Evolutionary conservation across 495 filamentous ascomycete genomes (phyloP).

Genomic region (Neurospora sp.): DNA sequence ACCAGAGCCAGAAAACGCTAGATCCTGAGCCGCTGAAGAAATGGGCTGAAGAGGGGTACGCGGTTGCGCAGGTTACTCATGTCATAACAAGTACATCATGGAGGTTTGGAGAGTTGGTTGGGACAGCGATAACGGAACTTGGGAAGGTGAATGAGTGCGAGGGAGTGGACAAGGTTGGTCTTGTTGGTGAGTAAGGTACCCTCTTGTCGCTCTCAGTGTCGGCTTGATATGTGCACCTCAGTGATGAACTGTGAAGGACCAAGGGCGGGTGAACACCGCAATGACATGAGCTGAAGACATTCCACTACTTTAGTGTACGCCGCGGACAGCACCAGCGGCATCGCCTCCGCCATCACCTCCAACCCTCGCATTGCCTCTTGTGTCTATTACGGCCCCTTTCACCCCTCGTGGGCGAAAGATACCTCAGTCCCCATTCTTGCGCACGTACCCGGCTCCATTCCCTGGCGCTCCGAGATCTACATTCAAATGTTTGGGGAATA

Average conservation of each 20-base stretch:
- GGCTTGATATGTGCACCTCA: background rate
- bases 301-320: constrained; percentile 6
- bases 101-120: background rate
- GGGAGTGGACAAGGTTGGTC: constrained; percentile 18
- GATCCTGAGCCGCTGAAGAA: constrained; percentile 41
- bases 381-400: constrained; percentile 20
- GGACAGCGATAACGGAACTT: constrained; percentile 12
- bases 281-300: background rate
- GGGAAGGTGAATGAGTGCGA: constrained; percentile 18
- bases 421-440: constrained; percentile 8
- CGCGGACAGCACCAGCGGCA: background rate
- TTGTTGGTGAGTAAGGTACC: constrained; percentile 21
- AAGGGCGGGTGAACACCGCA: background rate
- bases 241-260: background rate
- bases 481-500: background rate
- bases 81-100: background rate
- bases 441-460: constrained; percentile 7
- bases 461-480: background rate
- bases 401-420: background rate
- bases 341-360: constrained; percentile 7
- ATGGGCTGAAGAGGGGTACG: constrained; percentile 52
- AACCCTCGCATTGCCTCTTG: constrained; percentile 20
- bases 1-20: constrained; percentile 16
- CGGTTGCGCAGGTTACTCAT: constrained; percentile 32
- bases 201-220: background rate